phyloP scores from a whole-genome alignment of 345 rosid genomes.

The Populus alba region DNA sequence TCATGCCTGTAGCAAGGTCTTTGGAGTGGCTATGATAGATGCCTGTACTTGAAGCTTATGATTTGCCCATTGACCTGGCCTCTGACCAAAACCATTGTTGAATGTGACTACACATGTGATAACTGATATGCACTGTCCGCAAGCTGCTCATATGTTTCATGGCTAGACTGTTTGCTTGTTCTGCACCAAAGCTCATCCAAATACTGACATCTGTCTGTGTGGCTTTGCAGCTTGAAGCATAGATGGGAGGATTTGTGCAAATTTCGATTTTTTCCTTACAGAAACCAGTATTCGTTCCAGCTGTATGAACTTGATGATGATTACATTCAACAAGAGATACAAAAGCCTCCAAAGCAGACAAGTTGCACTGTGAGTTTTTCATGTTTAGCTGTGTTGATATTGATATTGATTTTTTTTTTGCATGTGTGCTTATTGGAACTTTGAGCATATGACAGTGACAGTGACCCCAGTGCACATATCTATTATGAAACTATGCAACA shows the following conservation, averaged over 20 bases:
- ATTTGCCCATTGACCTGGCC: background rate
- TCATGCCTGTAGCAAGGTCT: background rate
- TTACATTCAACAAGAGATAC: conserved; percentile 82
- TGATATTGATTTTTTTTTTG: background rate
- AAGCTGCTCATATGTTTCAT: background rate
- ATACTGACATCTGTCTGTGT: background rate
- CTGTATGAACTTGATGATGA: conserved; percentile 86
- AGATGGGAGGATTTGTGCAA: conserved; percentile 81
- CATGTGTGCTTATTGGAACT: background rate
- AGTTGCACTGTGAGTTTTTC: conserved; percentile 66
- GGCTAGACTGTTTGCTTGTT: background rate
- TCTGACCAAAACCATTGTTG: background rate
- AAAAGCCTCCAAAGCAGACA: conserved; percentile 61
- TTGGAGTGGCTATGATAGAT: background rate
- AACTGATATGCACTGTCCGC: background rate
- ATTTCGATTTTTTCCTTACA: conserved; percentile 72
- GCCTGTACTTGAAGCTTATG: background rate
- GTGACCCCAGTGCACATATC: background rate
- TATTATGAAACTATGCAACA: background rate
- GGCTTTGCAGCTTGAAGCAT: conserved; percentile 47
- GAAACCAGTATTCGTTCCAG: conserved; percentile 70
- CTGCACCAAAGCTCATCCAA: background rate
- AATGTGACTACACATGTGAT: background rate
- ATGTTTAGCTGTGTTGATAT: conserved; percentile 1
- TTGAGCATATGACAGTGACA: background rate